These are phyloP conservation scores for Aspergillaceae sp. DNA, from an alignment of 2,329 filamentous ascomycete genomes.

Conservation along the genomic window DNA sequence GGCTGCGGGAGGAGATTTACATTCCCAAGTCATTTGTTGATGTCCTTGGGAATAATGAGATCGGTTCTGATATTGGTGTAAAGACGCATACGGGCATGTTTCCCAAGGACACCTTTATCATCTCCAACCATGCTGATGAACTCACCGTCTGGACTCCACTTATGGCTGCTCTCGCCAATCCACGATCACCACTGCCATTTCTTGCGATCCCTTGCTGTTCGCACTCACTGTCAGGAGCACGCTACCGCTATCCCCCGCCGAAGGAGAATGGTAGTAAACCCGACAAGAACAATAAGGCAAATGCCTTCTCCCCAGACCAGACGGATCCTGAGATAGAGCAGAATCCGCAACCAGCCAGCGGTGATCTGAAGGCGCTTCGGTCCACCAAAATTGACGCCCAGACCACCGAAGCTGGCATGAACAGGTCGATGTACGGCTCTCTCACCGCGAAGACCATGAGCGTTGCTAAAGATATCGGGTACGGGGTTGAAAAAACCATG, in stretches of 20 bases:
- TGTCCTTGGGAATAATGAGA: constrained; percentile 4
- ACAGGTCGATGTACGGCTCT: constrained; percentile 68
- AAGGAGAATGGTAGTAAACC: constrained; percentile 20
- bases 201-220: constrained; percentile 94
- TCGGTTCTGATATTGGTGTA: constrained; percentile 9
- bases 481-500: constrained; percentile 70
- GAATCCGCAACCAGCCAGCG: constrained; percentile 24
- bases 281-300: constrained; percentile 18
- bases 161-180: constrained; percentile 55
- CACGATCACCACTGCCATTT: constrained; percentile 62
- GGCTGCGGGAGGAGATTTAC: constrained; percentile 52
- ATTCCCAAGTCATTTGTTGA: constrained; percentile 47
- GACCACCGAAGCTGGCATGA: constrained; percentile 22
- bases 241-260: constrained; percentile 49
- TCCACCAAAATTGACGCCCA: constrained; percentile 24
- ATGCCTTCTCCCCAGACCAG: constrained; percentile 19
- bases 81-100: constrained; percentile 53
- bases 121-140: constrained; percentile 96
- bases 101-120: constrained; percentile 69
- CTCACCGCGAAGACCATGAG: constrained; percentile 68
- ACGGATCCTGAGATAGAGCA: constrained; percentile 6
- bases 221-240: constrained; percentile 68
- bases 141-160: constrained; percentile 93
- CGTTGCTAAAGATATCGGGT: constrained; percentile 65
- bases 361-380: constrained; percentile 34